These are phyloP conservation scores for Acacia melanoxylon DNA, from an alignment of 306 rosid species.

Conservation along the genomic window DNA sequence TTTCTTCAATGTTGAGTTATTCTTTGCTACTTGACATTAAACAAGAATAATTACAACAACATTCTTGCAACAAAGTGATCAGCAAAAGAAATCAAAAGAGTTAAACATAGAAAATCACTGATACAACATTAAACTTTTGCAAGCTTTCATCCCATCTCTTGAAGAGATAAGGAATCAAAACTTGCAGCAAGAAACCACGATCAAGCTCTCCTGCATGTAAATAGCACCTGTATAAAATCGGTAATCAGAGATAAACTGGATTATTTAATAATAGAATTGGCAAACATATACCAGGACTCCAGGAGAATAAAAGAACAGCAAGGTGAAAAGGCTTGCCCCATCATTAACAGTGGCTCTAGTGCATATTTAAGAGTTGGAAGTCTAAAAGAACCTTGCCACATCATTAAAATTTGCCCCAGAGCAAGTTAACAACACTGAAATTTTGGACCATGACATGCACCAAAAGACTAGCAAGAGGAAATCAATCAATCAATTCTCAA, in stretches of 20 bases:
- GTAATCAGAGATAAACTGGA: conserved; percentile 23
- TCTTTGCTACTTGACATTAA: no score
- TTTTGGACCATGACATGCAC: conserved; percentile 24
- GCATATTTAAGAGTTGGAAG: neutral
- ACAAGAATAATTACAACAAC: no score
- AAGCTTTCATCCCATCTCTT: no score
- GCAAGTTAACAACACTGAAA: conserved; percentile 7
- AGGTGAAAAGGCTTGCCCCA: neutral
- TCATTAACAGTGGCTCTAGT: neutral
- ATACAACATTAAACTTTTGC: no score
- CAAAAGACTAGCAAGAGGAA: conserved; percentile 13
- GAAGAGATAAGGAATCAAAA: no score
- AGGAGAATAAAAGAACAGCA: conserved; percentile 20
- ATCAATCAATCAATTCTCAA: conserved; percentile 6
- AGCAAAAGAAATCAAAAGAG: no score
- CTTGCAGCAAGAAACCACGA: no score
- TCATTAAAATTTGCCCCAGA: neutral
- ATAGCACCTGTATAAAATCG: conserved; percentile 69
- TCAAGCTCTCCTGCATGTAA: conserved; percentile 76
- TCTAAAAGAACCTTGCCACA: neutral
- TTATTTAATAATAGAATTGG: conserved; percentile 10
- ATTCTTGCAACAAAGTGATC: no score
- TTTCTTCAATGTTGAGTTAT: no score
- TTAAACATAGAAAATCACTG: no score
- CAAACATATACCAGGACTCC: neutral